Percentiles rank a stretch among this genome's conserved stretches.
These are phyloP conservation scores for Colletotrichum theobromicola DNA, from an alignment of 2,329 filamentous ascomycete genomes.

Conservation along the genomic window DNA sequence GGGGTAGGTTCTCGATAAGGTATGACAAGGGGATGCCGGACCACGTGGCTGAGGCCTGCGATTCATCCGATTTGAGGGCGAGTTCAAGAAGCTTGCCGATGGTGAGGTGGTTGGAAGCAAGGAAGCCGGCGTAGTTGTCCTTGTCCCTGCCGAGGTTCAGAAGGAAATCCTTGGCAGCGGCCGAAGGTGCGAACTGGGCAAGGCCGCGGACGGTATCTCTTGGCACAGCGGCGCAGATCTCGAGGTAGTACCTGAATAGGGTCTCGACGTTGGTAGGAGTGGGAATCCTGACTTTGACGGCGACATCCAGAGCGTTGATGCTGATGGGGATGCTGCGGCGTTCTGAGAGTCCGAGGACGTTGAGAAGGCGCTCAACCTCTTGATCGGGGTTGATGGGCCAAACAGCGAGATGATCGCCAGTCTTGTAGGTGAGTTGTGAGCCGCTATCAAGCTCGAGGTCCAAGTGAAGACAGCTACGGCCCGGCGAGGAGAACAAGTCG, in stretches of 20 bases:
- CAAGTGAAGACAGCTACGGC: constrained; percentile 32
- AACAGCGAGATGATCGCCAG: constrained; percentile 45
- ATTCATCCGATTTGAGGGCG: constrained; percentile 10
- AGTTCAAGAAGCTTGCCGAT: constrained; percentile 28
- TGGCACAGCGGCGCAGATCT: constrained; percentile 39
- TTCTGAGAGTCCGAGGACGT: constrained; percentile 28
- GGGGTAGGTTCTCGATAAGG: constrained; percentile 60
- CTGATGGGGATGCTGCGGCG: constrained; percentile 29
- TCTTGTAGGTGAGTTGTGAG: constrained; percentile 36
- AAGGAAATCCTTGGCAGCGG: neutral
- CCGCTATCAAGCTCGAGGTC: constrained; percentile 40
- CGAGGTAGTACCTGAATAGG: constrained; percentile 49
- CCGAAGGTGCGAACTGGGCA: neutral
- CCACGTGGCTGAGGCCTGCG: constrained; percentile 20
- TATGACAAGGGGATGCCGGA: constrained; percentile 44
- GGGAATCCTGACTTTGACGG: constrained; percentile 33
- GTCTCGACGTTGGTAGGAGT: constrained; percentile 42
- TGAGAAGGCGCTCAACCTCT: constrained; percentile 35
- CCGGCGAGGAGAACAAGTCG: constrained; percentile 27
- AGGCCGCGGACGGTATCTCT: constrained; percentile 27
- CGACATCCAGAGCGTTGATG: constrained; percentile 26
- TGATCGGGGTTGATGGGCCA: constrained; percentile 43
- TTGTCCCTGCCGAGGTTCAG: constrained; percentile 38
- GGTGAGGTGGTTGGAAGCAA: constrained; percentile 28
- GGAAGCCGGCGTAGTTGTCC: constrained; percentile 22